Conservation (phyloP, 805 yeast genomes). For the Zygoascus biomembranicola region DNA sequence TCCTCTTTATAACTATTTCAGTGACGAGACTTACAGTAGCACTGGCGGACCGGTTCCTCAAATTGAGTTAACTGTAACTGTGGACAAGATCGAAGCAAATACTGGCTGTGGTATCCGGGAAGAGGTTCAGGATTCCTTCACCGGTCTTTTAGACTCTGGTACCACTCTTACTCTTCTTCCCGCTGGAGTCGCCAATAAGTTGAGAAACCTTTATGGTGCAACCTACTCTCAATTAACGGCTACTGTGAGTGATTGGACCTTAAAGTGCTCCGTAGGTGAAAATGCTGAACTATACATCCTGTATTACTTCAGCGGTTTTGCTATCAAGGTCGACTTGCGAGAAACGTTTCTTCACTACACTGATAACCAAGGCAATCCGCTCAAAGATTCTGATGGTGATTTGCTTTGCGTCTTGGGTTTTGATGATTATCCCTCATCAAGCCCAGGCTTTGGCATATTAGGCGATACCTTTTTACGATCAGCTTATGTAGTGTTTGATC, state of each 20-base stretch:
- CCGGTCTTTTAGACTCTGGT: conserved; percentile 52
- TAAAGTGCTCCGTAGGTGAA: conserved; percentile 8
- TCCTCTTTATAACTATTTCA: conserved; percentile 30
- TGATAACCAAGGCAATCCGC: neutral
- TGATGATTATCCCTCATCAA: neutral
- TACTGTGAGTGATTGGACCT: neutral
- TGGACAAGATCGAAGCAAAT: conserved; percentile 17
- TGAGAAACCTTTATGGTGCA: conserved; percentile 7
- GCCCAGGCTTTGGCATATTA: conserved; percentile 28
- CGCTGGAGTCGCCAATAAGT: conserved; percentile 17
- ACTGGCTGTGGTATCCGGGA: neutral
- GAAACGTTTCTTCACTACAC: neutral
- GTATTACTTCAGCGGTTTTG: conserved; percentile 21
- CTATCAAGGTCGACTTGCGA: conserved; percentile 15
- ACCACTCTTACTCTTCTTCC: conserved; percentile 48
- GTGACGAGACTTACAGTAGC: neutral
- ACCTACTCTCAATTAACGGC: conserved; percentile 1
- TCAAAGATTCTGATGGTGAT: conserved; percentile 33
- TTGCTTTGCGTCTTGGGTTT: conserved; percentile 5
- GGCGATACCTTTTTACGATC: conserved; percentile 61
- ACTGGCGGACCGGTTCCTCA: neutral
- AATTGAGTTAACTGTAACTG: conserved; percentile 12
- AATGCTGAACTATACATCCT: conserved; percentile 3
- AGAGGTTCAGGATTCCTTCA: conserved; percentile 2
- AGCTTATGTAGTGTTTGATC: conserved; percentile 61